Evolutionary conservation across 2,329 filamentous ascomycete species (phyloP).

Genomic region (Aureobasidium sp.): DNA sequence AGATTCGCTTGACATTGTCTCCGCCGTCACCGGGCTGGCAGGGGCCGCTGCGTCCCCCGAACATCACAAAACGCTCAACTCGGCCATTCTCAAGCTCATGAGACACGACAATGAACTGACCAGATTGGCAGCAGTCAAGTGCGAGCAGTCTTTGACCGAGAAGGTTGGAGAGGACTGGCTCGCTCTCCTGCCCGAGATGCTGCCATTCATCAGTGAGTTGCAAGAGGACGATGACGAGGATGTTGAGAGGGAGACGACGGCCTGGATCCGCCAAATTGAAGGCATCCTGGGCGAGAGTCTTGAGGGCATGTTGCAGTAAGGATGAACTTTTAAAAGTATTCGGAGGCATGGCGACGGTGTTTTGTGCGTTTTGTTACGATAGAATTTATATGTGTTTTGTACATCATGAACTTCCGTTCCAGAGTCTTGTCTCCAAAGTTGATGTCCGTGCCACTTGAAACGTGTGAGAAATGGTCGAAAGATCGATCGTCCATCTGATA

Average conservation of each 20-base stretch:
- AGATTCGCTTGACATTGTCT: conserved; percentile 50
- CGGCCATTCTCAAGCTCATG: conserved; percentile 67
- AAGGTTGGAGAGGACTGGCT: conserved; percentile 89
- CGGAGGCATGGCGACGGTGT: conserved; percentile 6
- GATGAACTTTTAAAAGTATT: neutral
- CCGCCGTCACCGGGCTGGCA: conserved; percentile 73
- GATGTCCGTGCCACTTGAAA: neutral
- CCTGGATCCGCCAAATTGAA: conserved; percentile 89
- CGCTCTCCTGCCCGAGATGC: conserved; percentile 82
- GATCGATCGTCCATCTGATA: neutral
- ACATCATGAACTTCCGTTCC: neutral
- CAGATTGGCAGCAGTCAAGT: conserved; percentile 73
- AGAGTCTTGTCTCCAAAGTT: neutral
- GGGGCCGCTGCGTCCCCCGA: conserved; percentile 75
- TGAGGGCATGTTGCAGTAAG: conserved; percentile 67
- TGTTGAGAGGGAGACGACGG: conserved; percentile 81
- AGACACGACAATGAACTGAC: conserved; percentile 64
- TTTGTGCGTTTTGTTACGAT: neutral
- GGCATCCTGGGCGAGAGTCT: conserved; percentile 81
- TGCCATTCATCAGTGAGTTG: conserved; percentile 90
- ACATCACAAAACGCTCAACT: conserved; percentile 86
- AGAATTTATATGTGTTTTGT: neutral
- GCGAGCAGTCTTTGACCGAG: conserved; percentile 60
- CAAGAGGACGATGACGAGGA: conserved; percentile 94
- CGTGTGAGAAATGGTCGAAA: neutral